Evolutionary conservation across 140 eudicot species (phyloP).

Genomic region (Senecio squalidus): DNA sequence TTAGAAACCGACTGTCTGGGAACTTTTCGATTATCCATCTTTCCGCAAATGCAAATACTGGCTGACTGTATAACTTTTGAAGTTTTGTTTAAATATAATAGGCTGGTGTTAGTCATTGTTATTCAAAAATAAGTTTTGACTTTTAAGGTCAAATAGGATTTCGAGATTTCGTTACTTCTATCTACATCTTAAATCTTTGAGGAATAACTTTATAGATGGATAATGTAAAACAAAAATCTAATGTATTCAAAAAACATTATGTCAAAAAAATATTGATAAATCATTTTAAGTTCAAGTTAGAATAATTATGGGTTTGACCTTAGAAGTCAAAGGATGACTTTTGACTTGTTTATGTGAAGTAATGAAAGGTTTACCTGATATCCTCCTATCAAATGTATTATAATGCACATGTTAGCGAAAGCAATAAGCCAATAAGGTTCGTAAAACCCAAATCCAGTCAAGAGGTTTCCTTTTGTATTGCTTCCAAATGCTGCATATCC

Average conservation of each 20-base stretch:
- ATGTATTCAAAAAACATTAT: neutral
- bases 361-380: constrained; percentile 16
- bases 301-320: neutral
- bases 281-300: neutral
- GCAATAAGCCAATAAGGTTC: constrained; percentile 18
- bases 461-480: constrained; percentile 21
- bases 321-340: too few species aligned
- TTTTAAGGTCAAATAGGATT: constrained; percentile 1
- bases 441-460: constrained; percentile 26
- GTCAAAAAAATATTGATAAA: neutral
- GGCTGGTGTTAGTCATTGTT: neutral
- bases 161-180: neutral
- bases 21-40: constrained; percentile 7
- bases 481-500: constrained; percentile 25
- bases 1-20: constrained; percentile 10
- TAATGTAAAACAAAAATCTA: neutral
- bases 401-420: constrained; percentile 16
- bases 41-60: constrained; percentile 19
- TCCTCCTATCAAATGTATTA: constrained; percentile 21
- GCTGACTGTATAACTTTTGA: constrained; percentile 25
- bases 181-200: neutral
- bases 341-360: constrained; percentile 5
- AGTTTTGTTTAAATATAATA: neutral
- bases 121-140: neutral
- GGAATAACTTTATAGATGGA: neutral